phyloP scores from a whole-genome alignment of 108 stramenopile species.

The Cyclotella atomus region DNA sequence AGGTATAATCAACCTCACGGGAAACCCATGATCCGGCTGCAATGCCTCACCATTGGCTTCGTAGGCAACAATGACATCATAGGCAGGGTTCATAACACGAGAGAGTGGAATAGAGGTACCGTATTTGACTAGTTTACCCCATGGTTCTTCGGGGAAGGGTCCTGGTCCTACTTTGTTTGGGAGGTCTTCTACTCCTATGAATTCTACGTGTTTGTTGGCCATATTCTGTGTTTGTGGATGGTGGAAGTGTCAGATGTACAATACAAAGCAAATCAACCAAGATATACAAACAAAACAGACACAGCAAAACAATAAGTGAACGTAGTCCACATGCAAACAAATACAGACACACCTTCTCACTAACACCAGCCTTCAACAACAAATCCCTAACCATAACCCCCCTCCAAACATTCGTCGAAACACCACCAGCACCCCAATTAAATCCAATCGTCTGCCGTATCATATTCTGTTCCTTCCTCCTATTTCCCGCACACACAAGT shows the following conservation, averaged over 20 bases:
- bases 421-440: slow-evolving; percentile 96
- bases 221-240: slow-evolving; percentile 40
- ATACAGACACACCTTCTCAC: slow-evolving; percentile 68
- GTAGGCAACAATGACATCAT: slow-evolving; percentile 92
- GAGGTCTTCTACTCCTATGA: slow-evolving; percentile 90
- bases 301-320: background rate
- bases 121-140: slow-evolving; percentile 94
- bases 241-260: background rate
- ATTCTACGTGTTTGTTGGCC: slow-evolving; percentile 87
- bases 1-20: slow-evolving; percentile 95
- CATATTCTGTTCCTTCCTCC: slow-evolving; percentile 99
- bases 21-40: slow-evolving; percentile 97
- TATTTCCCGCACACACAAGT: slow-evolving; percentile 97
- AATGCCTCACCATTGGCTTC: slow-evolving; percentile 93
- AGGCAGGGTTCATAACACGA: slow-evolving; percentile 94
- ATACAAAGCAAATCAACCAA: background rate
- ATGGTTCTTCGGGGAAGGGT: slow-evolving; percentile 86
- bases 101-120: slow-evolving; percentile 94
- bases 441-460: slow-evolving; percentile 96
- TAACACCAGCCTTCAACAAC: slow-evolving; percentile 80
- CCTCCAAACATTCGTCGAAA: slow-evolving; percentile 94
- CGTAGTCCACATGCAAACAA: no score
- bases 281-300: background rate
- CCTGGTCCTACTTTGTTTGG: slow-evolving; percentile 95
- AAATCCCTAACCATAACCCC: slow-evolving; percentile 91